Evolutionary conservation across 768 basidiomycete species (phyloP).

Genomic region (Tylopilus felleus): DNA sequence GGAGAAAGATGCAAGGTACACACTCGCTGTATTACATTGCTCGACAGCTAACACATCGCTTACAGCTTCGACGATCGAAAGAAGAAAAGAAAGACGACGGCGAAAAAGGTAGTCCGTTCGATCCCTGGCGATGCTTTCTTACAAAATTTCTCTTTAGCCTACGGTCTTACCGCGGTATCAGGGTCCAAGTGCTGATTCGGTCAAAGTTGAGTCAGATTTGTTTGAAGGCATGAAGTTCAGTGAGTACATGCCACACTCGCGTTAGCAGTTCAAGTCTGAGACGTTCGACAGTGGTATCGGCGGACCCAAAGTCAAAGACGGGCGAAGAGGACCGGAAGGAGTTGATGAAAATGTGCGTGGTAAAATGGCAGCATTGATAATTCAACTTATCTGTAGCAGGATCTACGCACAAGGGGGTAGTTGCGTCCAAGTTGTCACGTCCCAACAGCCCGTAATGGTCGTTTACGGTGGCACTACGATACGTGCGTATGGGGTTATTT

Average conservation of each 20-base stretch:
- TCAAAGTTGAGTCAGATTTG: conserved; percentile 58
- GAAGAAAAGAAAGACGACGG: conserved; percentile 26
- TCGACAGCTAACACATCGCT: not conserved
- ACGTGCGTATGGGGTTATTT: conserved; percentile 45
- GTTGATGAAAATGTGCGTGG: conserved; percentile 59
- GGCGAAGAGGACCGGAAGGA: conserved; percentile 67
- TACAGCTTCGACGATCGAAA: conserved; percentile 34
- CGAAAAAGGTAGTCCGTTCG: conserved; percentile 27
- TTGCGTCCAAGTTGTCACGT: conserved; percentile 57
- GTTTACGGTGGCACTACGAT: conserved; percentile 68
- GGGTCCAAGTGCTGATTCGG: conserved; percentile 58
- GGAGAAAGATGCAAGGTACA: conserved; percentile 56
- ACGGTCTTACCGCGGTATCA: conserved; percentile 62
- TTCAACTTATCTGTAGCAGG: conserved; percentile 35
- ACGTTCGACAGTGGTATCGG: conserved; percentile 55
- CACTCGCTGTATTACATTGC: not conserved
- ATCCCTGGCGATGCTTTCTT: not conserved
- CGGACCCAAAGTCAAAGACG: conserved; percentile 68
- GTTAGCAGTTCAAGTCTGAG: not conserved
- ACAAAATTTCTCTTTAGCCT: conserved; percentile 35
- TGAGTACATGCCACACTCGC: conserved; percentile 35
- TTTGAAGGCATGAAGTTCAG: conserved; percentile 80
- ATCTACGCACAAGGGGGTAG: conserved; percentile 69
- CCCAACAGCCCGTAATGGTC: conserved; percentile 51
- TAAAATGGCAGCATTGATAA: not conserved